Conservation (phyloP, 2,329 filamentous ascomycete species). For the Colletotrichum australisinense region DNA sequence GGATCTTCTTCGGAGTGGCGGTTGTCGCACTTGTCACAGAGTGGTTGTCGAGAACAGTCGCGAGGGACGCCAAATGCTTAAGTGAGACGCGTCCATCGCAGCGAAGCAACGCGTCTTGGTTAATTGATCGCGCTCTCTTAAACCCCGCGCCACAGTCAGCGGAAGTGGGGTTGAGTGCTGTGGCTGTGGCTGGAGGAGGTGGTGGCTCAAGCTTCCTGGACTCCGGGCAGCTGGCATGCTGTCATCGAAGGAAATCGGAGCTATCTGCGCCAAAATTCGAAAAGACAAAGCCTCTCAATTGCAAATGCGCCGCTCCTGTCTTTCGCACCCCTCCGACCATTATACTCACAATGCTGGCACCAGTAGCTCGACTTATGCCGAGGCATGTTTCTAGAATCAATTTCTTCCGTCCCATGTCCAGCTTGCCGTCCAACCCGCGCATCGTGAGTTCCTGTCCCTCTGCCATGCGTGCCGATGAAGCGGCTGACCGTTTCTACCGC, state of each 20-base stretch:
- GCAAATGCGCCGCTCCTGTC: neutral
- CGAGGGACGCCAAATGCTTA: conserved; percentile 27
- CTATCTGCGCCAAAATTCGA: conserved; percentile 2
- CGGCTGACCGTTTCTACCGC: conserved; percentile 26
- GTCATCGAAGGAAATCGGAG: conserved; percentile 18
- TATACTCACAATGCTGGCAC: conserved; percentile 44
- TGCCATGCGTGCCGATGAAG: neutral
- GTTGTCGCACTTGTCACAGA: neutral
- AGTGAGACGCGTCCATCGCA: conserved; percentile 35
- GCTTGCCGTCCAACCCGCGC: conserved; percentile 61
- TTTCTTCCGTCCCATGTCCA: conserved; percentile 53
- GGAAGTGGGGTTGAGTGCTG: neutral
- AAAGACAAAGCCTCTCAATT: conserved; percentile 4
- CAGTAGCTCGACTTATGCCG: conserved; percentile 41
- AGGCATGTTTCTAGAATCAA: conserved; percentile 9
- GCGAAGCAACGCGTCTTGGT: conserved; percentile 4
- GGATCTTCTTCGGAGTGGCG: neutral
- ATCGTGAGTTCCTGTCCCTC: conserved; percentile 58
- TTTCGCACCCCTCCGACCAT: neutral
- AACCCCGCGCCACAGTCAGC: neutral
- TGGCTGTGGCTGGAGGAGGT: neutral
- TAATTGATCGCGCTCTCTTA: neutral
- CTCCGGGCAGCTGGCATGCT: neutral
- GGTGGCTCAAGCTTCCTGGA: conserved; percentile 6
- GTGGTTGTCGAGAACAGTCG: neutral